These are phyloP conservation scores for Scheffersomyces stambukii DNA, from an alignment of 1,139 yeast genomes.

Conservation along the genomic window DNA sequence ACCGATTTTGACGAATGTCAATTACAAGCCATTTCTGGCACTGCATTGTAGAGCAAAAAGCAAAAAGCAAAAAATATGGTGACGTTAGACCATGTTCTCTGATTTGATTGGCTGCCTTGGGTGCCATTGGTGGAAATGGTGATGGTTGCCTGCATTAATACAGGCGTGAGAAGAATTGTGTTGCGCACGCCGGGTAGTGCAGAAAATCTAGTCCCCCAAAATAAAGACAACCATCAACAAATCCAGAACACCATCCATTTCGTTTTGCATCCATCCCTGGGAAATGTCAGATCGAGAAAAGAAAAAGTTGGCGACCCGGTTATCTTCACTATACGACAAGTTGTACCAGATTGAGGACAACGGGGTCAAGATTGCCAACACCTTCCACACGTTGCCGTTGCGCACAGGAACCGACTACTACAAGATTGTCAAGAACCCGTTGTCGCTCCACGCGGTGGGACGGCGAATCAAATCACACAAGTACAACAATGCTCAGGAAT, in stretches of 20 bases:
- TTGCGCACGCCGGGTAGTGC: too few relatives aligned
- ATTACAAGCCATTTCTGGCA: too few relatives aligned
- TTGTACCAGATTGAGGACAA: slow-evolving; percentile 44
- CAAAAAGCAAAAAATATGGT: neutral
- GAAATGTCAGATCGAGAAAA: slow-evolving; percentile 34
- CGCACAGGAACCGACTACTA: slow-evolving; percentile 47
- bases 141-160: slow-evolving; percentile 1
- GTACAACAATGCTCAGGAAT: slow-evolving; percentile 62
- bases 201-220: too few relatives aligned
- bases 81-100: too few relatives aligned
- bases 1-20: too few relatives aligned
- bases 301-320: slow-evolving; percentile 38
- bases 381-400: slow-evolving; percentile 52
- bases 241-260: neutral
- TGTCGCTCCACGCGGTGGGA: slow-evolving; percentile 41
- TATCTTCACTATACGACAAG: slow-evolving; percentile 36
- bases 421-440: slow-evolving; percentile 38
- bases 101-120: neutral
- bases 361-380: slow-evolving; percentile 39
- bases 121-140: neutral
- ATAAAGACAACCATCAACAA: slow-evolving; percentile 1
- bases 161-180: too few relatives aligned
- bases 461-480: slow-evolving; percentile 42
- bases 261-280: slow-evolving; percentile 1
- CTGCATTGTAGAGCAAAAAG: too few relatives aligned